Evolutionary conservation across 2,329 filamentous ascomycete genomes (phyloP).

Genomic region (Aureobasidium sp.): DNA sequence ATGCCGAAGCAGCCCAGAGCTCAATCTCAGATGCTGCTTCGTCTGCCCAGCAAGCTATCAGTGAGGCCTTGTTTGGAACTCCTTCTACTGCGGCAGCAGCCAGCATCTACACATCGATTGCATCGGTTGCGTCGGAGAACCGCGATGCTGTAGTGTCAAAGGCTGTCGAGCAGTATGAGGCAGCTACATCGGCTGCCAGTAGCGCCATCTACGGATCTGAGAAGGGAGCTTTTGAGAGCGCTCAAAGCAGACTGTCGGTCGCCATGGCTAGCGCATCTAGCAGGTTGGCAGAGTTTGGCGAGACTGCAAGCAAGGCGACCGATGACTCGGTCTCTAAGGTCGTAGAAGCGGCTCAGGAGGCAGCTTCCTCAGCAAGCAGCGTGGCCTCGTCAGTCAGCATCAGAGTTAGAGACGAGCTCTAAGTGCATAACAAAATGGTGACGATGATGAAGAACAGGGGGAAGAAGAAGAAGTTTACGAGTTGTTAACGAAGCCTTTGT

Average conservation of each 20-base stretch:
- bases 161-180: slow-evolving; percentile 31
- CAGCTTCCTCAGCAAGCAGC: slow-evolving; percentile 38
- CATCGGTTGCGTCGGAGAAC: slow-evolving; percentile 37
- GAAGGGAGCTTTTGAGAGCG: slow-evolving; percentile 39
- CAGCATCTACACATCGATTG: slow-evolving; percentile 36
- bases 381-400: slow-evolving; percentile 33
- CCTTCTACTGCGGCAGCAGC: slow-evolving; percentile 39
- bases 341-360: slow-evolving; percentile 36
- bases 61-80: slow-evolving; percentile 48
- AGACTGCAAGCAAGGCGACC: slow-evolving; percentile 22
- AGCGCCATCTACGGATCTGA: slow-evolving; percentile 43
- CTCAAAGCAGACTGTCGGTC: slow-evolving; percentile 31
- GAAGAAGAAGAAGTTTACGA: background rate
- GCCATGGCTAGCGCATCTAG: slow-evolving; percentile 38
- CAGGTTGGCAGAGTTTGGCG: slow-evolving; percentile 32
- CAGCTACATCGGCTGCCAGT: slow-evolving; percentile 38
- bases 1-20: slow-evolving; percentile 44
- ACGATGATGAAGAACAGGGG: background rate
- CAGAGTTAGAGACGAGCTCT: slow-evolving; percentile 23
- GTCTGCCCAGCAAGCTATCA: slow-evolving; percentile 48
- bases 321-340: slow-evolving; percentile 22
- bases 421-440: background rate
- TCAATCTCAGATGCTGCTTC: slow-evolving; percentile 46
- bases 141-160: slow-evolving; percentile 21
- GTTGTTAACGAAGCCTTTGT: slow-evolving; percentile 1